A percentile compares a stretch with the other conserved stretches of the same genome.
Evolutionary conservation across 768 basidiomycete species (phyloP).

Genomic region (Gautieria morchelliformis): DNA sequence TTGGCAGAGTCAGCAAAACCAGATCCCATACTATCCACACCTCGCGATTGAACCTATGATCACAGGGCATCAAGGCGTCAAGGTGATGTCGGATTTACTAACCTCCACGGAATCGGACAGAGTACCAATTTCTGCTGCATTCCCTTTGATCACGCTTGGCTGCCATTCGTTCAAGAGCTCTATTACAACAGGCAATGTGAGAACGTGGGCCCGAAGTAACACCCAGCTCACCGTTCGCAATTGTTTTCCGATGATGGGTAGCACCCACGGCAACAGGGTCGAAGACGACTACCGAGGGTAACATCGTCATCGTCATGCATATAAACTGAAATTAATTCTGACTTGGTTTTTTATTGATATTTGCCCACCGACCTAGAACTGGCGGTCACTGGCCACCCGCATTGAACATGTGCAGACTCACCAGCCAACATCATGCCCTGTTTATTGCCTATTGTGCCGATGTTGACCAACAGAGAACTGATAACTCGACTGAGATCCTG

Average conservation of each 20-base stretch:
- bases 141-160: slow-evolving; percentile 88
- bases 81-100: slow-evolving; percentile 15
- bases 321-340: background rate
- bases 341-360: slow-evolving; percentile 7
- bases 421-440: slow-evolving; percentile 74
- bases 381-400: background rate
- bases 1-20: slow-evolving; percentile 67
- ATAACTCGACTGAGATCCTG: slow-evolving; percentile 59
- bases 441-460: slow-evolving; percentile 66
- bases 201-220: no score
- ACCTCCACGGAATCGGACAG: slow-evolving; percentile 68
- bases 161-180: slow-evolving; percentile 74
- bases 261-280: slow-evolving; percentile 93
- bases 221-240: slow-evolving; percentile 38
- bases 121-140: slow-evolving; percentile 80
- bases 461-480: slow-evolving; percentile 73
- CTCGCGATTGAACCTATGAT: slow-evolving; percentile 56
- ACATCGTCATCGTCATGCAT: slow-evolving; percentile 34
- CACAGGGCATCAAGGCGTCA: background rate
- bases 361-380: background rate
- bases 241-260: slow-evolving; percentile 54
- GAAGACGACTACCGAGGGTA: slow-evolving; percentile 62
- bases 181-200: slow-evolving; percentile 17
- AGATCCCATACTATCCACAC: slow-evolving; percentile 76
- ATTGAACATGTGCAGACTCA: slow-evolving; percentile 10